These are phyloP conservation scores for Hypoxylon sp. DNA, from an alignment of 2,329 filamentous ascomycete species.

Conservation along the genomic window DNA sequence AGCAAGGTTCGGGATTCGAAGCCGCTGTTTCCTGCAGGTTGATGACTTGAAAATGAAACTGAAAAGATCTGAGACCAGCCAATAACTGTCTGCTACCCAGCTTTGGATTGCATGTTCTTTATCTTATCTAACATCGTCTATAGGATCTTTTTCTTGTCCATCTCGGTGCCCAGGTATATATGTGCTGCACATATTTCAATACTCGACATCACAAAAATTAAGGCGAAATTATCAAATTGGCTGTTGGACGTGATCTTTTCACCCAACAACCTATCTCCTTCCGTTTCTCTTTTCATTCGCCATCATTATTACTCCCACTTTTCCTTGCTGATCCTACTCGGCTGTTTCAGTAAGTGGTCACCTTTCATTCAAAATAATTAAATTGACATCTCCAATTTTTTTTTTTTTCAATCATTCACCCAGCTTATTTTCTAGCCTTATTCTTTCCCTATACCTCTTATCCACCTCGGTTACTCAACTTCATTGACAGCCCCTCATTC, in stretches of 20 bases:
- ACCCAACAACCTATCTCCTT: constrained; percentile 1
- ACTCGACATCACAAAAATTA: constrained; percentile 13
- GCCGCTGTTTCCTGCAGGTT: constrained; percentile 66
- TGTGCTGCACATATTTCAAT: constrained; percentile 20
- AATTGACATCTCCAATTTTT: constrained; percentile 10
- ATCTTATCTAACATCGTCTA: constrained; percentile 37
- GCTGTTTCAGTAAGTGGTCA: constrained; percentile 27
- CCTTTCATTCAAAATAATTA: constrained; percentile 4
- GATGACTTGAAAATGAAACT: constrained; percentile 70
- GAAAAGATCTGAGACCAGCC: constrained; percentile 80
- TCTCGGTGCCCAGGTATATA: constrained; percentile 7
- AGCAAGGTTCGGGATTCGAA: constrained; percentile 57
- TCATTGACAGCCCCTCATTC: constrained; percentile 1
- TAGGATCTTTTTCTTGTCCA: constrained; percentile 28
- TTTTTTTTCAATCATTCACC: constrained; percentile 1
- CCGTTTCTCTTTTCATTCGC: constrained; percentile 11
- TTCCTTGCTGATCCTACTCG: constrained; percentile 10
- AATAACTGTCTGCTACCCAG: constrained; percentile 25
- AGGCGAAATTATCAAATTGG: not conserved
- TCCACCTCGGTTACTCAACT: constrained; percentile 2
- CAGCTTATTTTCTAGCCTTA: constrained; percentile 4
- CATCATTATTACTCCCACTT: constrained; percentile 7
- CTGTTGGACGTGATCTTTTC: not conserved
- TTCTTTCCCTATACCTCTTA: constrained; percentile 12
- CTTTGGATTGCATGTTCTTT: constrained; percentile 1